Conservation (phyloP, 192 early-diverging fungal genomes). For the Endogone sp. region DNA sequence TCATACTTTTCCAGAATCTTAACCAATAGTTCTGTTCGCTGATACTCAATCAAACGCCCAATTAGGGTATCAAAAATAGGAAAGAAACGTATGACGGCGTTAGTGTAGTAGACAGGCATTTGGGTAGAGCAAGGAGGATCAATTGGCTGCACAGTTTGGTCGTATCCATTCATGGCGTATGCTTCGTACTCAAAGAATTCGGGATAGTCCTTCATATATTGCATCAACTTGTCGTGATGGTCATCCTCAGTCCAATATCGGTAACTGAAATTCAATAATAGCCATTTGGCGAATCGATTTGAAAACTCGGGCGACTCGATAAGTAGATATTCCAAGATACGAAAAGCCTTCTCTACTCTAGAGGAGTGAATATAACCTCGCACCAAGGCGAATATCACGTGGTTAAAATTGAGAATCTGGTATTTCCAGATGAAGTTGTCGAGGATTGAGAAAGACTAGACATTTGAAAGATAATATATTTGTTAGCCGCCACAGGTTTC, state of each 20-base stretch:
- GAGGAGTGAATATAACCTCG: slow-evolving; percentile 53
- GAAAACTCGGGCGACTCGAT: slow-evolving; percentile 45
- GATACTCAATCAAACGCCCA: slow-evolving; percentile 63
- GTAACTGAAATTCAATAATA: slow-evolving; percentile 54
- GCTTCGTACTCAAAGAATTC: slow-evolving; percentile 77
- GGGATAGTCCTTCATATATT: slow-evolving; percentile 61
- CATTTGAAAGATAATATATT: slow-evolving; percentile 1
- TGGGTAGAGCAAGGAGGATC: slow-evolving; percentile 54
- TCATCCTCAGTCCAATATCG: slow-evolving; percentile 70
- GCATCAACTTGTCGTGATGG: slow-evolving; percentile 58
- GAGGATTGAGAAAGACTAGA: slow-evolving; percentile 35
- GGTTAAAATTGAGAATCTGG: slow-evolving; percentile 64
- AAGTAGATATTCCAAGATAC: slow-evolving; percentile 48
- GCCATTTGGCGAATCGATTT: slow-evolving; percentile 60
- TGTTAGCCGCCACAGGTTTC: too few relatives aligned
- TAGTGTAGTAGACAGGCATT: slow-evolving; percentile 72
- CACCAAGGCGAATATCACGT: slow-evolving; percentile 64
- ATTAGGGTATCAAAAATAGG: slow-evolving; percentile 64
- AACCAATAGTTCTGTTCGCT: slow-evolving; percentile 51
- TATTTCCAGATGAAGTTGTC: slow-evolving; percentile 70
- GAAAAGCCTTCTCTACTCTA: slow-evolving; percentile 39
- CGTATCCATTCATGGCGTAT: slow-evolving; percentile 36
- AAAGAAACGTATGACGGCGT: slow-evolving; percentile 59
- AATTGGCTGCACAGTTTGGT: slow-evolving; percentile 30
- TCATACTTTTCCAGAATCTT: slow-evolving; percentile 62